Percentiles rank a stretch among this genome's conserved stretches.
phyloP scores from a whole-genome alignment of 306 rosid species.

The Trifolium subterraneum region DNA sequence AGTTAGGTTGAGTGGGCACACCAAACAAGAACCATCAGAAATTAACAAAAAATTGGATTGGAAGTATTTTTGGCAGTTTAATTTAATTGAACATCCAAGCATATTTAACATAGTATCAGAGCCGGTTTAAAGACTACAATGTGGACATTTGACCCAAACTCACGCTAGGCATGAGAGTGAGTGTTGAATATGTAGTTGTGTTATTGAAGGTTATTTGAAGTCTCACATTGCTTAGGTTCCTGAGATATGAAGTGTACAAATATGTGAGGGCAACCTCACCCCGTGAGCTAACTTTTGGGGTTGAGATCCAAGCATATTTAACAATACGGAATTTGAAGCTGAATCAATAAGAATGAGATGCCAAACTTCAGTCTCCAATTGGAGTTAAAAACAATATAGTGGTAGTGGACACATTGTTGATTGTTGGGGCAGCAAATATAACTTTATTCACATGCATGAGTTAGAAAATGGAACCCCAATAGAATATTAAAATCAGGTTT shows the following conservation, averaged over 20 bases:
- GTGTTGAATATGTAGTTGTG: too few relatives aligned
- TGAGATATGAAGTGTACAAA: too few relatives aligned
- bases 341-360: background rate
- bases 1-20: background rate
- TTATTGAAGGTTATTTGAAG: too few relatives aligned
- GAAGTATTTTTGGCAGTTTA: background rate
- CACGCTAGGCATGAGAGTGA: too few relatives aligned
- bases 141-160: too few relatives aligned
- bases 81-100: background rate
- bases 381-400: conserved; percentile 29
- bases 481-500: background rate
- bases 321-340: background rate
- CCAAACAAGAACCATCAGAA: background rate
- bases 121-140: too few relatives aligned
- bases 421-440: conserved; percentile 12
- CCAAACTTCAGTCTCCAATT: background rate
- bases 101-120: too few relatives aligned
- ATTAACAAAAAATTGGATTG: background rate
- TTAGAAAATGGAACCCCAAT: conserved; percentile 21
- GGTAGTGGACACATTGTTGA: background rate
- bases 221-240: too few relatives aligned
- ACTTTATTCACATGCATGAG: conserved; percentile 35
- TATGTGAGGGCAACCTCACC: too few relatives aligned
- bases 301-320: too few relatives aligned
- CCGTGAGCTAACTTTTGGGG: too few relatives aligned